Conservation (phyloP, 148 eudicot genomes). For the Cornus florida region DNA sequence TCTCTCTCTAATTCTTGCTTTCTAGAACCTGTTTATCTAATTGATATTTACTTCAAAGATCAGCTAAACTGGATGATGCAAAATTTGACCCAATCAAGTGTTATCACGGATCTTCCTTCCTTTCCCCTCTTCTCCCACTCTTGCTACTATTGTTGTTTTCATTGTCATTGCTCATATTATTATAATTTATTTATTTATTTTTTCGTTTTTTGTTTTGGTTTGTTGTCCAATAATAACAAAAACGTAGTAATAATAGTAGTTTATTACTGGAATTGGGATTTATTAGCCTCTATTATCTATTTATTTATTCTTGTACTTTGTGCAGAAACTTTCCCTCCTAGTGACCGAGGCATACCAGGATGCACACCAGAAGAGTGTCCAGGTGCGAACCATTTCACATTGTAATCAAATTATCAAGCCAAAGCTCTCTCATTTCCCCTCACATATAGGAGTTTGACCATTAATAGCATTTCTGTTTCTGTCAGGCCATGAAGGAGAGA, state of each 20-base stretch:
- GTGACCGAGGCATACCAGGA: constrained; percentile 93
- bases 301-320: background rate
- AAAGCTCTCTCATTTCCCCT: background rate
- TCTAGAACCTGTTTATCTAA: background rate
- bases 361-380: constrained; percentile 91
- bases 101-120: background rate
- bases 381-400: constrained; percentile 34
- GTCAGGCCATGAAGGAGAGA: constrained; percentile 69
- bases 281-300: background rate
- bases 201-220: too few species aligned
- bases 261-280: too few species aligned
- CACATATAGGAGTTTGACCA: background rate
- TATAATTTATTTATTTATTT: too few species aligned
- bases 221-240: too few species aligned
- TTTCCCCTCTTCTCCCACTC: background rate
- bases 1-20: background rate
- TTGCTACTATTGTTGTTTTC: too few species aligned
- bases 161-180: background rate
- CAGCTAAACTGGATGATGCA: background rate
- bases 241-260: too few species aligned
- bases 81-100: background rate
- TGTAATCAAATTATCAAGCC: background rate
- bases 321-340: constrained; percentile 80
- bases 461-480: background rate
- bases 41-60: background rate